These are phyloP conservation scores for Epichloe typhina DNA, from an alignment of 2,329 filamentous ascomycete species.

Conservation along the genomic window DNA sequence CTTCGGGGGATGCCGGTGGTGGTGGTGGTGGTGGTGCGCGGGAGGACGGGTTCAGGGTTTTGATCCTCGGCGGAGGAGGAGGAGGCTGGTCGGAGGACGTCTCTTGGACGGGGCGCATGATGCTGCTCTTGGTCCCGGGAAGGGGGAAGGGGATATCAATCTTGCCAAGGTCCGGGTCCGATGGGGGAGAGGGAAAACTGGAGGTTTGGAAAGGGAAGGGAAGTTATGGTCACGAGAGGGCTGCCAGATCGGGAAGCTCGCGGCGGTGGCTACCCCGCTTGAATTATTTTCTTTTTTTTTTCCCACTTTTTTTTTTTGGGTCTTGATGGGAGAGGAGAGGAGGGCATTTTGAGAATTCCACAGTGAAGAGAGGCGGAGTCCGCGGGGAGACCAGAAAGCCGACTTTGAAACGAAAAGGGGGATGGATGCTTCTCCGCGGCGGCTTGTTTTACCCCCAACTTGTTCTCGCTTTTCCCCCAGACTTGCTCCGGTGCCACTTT, in stretches of 20 bases:
- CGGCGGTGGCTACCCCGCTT: neutral
- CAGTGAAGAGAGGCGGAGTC: neutral
- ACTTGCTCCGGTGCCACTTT: neutral
- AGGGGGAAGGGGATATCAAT: too few relatives aligned
- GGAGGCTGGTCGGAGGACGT: neutral
- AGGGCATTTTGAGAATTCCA: neutral
- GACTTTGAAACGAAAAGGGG: too few relatives aligned
- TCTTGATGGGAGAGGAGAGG: neutral
- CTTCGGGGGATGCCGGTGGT: constrained; percentile 7
- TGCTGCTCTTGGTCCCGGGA: neutral
- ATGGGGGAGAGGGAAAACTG: neutral
- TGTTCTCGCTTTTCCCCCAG: neutral
- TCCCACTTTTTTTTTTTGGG: neutral
- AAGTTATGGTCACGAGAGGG: neutral
- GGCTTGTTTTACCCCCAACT: too few relatives aligned
- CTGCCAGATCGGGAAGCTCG: neutral
- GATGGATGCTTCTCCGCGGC: neutral
- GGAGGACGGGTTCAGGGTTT: neutral
- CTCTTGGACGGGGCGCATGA: neutral
- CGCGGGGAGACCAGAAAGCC: neutral
- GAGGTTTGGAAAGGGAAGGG: too few relatives aligned
- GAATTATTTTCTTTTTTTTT: neutral
- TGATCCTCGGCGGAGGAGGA: constrained; percentile 4
- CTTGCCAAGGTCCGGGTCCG: too few relatives aligned
- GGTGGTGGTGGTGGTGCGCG: neutral